A percentile compares a stretch with the other conserved stretches of the same genome.
Evolutionary conservation across 2,329 filamentous ascomycete species (phyloP).

Genomic region (Aspergillus texensis): DNA sequence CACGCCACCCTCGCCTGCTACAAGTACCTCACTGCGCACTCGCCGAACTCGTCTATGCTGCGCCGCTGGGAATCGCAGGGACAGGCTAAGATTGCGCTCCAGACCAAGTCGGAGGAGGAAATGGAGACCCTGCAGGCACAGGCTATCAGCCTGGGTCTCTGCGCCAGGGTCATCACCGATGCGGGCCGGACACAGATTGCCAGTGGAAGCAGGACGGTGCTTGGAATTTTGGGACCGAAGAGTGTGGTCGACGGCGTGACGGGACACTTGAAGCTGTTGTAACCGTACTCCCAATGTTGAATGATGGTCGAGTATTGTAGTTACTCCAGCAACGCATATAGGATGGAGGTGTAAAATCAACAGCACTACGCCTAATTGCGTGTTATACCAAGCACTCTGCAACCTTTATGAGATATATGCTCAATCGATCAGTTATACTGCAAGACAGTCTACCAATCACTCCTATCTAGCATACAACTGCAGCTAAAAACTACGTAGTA

Average conservation of each 20-base stretch:
- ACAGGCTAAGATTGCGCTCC: slow-evolving; percentile 91
- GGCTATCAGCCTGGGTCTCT: slow-evolving; percentile 80
- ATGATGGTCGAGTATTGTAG: not conserved
- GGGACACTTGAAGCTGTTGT: slow-evolving; percentile 80
- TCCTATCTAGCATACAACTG: not conserved
- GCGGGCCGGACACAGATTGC: slow-evolving; percentile 98
- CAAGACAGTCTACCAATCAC: not conserved
- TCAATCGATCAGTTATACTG: not conserved
- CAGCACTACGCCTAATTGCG: not conserved
- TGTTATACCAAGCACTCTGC: not conserved
- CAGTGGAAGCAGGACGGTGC: slow-evolving; percentile 85
- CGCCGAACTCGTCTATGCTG: slow-evolving; percentile 64
- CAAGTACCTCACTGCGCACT: slow-evolving; percentile 69
- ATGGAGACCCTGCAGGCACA: slow-evolving; percentile 74
- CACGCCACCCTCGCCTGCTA: slow-evolving; percentile 98
- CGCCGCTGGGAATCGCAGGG: slow-evolving; percentile 82
- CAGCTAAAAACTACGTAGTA: slow-evolving; percentile 9
- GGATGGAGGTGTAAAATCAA: not conserved
- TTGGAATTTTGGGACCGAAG: slow-evolving; percentile 82
- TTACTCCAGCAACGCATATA: not conserved
- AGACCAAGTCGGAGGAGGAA: slow-evolving; percentile 82
- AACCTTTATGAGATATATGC: not conserved
- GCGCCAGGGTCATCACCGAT: slow-evolving; percentile 87
- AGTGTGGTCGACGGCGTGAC: slow-evolving; percentile 86
- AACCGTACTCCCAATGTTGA: slow-evolving; percentile 27